These are phyloP conservation scores for Microthlaspi erraticum DNA, from an alignment of 345 rosid genomes.

Conservation along the genomic window DNA sequence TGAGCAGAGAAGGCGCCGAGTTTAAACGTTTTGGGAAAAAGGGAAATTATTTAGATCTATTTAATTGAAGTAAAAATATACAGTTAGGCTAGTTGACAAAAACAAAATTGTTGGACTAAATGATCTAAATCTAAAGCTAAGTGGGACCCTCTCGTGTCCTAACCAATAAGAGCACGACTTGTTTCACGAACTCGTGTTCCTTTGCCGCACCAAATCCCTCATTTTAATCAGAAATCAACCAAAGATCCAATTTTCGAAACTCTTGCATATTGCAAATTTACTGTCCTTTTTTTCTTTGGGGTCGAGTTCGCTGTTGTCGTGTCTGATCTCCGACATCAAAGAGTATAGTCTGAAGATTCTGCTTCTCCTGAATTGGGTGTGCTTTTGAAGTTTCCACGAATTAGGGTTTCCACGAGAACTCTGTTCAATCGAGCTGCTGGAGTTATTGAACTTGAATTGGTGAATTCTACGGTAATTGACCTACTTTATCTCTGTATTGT, in stretches of 20 bases:
- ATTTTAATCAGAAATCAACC: slow-evolving; percentile 30
- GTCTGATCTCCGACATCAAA: slow-evolving; percentile 37
- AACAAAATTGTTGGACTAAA: slow-evolving; percentile 20
- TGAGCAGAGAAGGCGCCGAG: slow-evolving; percentile 32
- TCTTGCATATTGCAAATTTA: slow-evolving; percentile 26
- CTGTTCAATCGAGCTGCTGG: slow-evolving; percentile 42
- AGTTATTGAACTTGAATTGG: slow-evolving; percentile 28
- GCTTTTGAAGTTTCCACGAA: slow-evolving; percentile 3
- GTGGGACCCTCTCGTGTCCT: slow-evolving; percentile 34
- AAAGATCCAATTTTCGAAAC: slow-evolving; percentile 37
- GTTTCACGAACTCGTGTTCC: slow-evolving; percentile 25
- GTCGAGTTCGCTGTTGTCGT: slow-evolving; percentile 21
- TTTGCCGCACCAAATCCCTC: slow-evolving; percentile 44
- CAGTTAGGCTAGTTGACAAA: slow-evolving; percentile 19
- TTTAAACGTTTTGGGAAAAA: slow-evolving; percentile 37
- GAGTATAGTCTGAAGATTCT: slow-evolving; percentile 20
- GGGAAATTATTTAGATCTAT: background rate
- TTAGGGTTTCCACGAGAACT: slow-evolving; percentile 43
- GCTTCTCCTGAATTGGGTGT: slow-evolving; percentile 19
- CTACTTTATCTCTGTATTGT: slow-evolving; percentile 15
- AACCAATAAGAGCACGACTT: slow-evolving; percentile 29
- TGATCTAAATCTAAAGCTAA: slow-evolving; percentile 26
- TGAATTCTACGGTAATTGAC: slow-evolving; percentile 39
- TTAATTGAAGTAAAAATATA: slow-evolving; percentile 12
- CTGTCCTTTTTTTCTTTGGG: slow-evolving; percentile 18